phyloP scores from a whole-genome alignment of 805 yeast species.

The Saccharomycopsis lassenensis region DNA sequence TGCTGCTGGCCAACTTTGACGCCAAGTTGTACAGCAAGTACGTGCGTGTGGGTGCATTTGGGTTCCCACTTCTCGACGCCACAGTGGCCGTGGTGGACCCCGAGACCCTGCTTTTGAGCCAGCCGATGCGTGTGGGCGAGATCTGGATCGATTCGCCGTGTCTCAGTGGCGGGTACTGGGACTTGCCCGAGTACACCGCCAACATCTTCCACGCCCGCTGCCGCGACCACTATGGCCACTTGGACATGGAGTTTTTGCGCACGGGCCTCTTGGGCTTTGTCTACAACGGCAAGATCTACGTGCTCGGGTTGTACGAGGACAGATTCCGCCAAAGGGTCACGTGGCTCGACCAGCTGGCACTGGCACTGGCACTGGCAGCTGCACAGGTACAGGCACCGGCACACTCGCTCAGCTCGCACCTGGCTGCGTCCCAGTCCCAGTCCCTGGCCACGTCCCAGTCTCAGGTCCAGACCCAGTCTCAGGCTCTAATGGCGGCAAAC shows the following conservation, averaged over 20 bases:
- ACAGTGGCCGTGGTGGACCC: conserved; percentile 91
- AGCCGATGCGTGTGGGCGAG: conserved; percentile 80
- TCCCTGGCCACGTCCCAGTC: no score
- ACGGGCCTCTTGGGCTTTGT: conserved; percentile 89
- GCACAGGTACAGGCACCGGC: no score
- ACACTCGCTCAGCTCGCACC: no score
- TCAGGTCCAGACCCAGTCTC: no score
- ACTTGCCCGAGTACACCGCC: conserved; percentile 52
- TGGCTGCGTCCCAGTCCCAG: no score
- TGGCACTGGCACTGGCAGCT: no score
- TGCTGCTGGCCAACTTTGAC: conserved; percentile 33
- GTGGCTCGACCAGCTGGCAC: conserved; percentile 45
- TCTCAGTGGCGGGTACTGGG: conserved; percentile 85
- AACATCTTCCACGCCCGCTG: conserved; percentile 76
- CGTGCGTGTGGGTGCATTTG: conserved; percentile 75
- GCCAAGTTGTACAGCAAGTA: conserved; percentile 17
- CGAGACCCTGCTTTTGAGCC: conserved; percentile 67
- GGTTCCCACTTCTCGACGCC: conserved; percentile 90
- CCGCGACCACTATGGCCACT: conserved; percentile 54
- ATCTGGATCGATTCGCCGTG: conserved; percentile 96
- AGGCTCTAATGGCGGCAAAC: no score
- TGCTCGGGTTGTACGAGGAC: conserved; percentile 86
- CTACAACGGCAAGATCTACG: conserved; percentile 76
- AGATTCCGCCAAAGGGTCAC: conserved; percentile 69
- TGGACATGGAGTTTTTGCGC: conserved; percentile 73